Percentiles rank a stretch among this genome's conserved stretches.
These are phyloP conservation scores for Erodium moschatum DNA, from an alignment of 441 rosid species.

Conservation along the genomic window DNA sequence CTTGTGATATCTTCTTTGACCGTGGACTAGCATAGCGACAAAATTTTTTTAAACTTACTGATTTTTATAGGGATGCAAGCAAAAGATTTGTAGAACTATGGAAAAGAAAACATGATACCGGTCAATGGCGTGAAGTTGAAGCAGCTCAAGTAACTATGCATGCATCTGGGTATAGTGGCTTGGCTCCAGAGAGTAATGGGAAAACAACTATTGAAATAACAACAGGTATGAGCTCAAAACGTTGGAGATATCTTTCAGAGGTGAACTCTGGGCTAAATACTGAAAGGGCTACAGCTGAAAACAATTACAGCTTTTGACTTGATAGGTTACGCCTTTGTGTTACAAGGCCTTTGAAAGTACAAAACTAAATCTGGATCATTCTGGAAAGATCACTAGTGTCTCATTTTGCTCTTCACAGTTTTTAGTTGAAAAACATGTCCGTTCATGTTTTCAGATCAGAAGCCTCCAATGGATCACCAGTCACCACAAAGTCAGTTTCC, in stretches of 20 bases:
- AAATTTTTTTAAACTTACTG: conserved; percentile 15
- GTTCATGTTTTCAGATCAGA: conserved; percentile 42
- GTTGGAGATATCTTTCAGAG: conserved; percentile 8
- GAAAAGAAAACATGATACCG: conserved; percentile 91
- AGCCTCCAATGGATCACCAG: conserved; percentile 45
- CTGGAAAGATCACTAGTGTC: background rate
- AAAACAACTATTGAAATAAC: conserved; percentile 31
- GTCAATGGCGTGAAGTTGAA: conserved; percentile 88
- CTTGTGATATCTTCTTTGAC: background rate
- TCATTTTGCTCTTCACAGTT: conserved; percentile 2
- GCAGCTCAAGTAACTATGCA: conserved; percentile 55
- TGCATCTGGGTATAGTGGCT: conserved; percentile 49
- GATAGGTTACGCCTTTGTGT: background rate
- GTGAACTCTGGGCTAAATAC: background rate
- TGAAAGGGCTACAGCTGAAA: too few relatives aligned
- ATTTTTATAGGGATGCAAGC: conserved; percentile 74
- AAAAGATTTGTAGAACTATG: conserved; percentile 63
- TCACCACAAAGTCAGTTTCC: conserved; percentile 63
- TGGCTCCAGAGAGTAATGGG: conserved; percentile 45
- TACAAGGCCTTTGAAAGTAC: too few relatives aligned
- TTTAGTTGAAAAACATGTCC: conserved; percentile 10
- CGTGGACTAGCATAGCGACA: background rate
- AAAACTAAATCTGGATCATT: background rate
- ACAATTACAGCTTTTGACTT: background rate
- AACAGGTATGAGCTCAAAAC: conserved; percentile 29